These are phyloP conservation scores for Spergularia azorica DNA, from an alignment of 179 eudicot species.

Conservation along the genomic window DNA sequence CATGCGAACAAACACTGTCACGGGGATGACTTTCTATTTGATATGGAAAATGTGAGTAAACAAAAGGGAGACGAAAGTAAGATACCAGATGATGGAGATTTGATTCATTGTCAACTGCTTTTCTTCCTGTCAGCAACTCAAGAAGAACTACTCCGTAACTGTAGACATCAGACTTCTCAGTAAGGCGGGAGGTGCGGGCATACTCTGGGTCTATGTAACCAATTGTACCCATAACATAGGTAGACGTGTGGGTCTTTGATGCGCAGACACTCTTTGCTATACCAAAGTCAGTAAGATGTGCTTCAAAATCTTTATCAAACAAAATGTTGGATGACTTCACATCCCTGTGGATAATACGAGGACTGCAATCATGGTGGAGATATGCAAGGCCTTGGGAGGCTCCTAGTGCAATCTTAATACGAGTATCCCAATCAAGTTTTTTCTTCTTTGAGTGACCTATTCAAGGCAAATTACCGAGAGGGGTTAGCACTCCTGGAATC, in stretches of 20 bases:
- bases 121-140: constrained; percentile 89
- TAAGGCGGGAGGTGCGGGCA: constrained; percentile 94
- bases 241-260: constrained; percentile 88
- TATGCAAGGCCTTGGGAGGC: constrained; percentile 94
- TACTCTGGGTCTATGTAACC: constrained; percentile 98
- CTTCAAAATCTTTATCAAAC: constrained; percentile 86
- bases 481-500: not conserved
- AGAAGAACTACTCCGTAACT: constrained; percentile 92
- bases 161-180: constrained; percentile 96
- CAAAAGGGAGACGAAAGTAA: not conserved
- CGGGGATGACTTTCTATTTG: no score
- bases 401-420: constrained; percentile 80
- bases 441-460: constrained; percentile 78
- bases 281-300: constrained; percentile 97
- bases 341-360: constrained; percentile 93
- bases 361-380: constrained; percentile 97
- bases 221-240: constrained; percentile 91
- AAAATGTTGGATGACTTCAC: constrained; percentile 94
- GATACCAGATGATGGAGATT: constrained; percentile 90
- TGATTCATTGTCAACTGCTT: constrained; percentile 91
- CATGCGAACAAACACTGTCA: not conserved
- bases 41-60: not conserved
- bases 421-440: constrained; percentile 92
- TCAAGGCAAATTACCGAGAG: not conserved
- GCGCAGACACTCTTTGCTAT: constrained; percentile 85